Evolutionary conservation across 441 rosid species (phyloP).

Genomic region (Eruca vesicaria): DNA sequence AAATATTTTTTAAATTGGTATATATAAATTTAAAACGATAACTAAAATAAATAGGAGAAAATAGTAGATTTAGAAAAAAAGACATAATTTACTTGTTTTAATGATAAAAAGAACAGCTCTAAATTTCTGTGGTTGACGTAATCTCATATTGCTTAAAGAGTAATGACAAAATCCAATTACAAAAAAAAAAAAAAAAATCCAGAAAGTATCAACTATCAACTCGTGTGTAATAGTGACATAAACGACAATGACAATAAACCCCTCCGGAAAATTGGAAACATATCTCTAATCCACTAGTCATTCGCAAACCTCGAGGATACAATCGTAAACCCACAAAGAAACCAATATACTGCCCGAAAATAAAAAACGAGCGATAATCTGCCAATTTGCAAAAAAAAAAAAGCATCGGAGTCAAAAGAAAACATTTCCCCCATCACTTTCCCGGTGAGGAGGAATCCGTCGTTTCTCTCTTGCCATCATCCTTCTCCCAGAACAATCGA

Average conservation of each 20-base stretch:
- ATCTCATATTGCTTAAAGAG: not conserved
- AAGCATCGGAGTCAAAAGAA: conserved; percentile 24
- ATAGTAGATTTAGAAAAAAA: too few species aligned
- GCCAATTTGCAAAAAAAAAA: not conserved
- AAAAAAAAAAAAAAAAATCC: not conserved
- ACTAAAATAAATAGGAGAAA: too few species aligned
- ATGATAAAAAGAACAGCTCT: not conserved
- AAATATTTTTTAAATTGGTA: too few species aligned
- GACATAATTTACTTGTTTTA: not conserved
- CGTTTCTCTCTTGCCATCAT: conserved; percentile 19
- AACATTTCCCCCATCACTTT: conserved; percentile 27
- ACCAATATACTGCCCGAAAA: not conserved
- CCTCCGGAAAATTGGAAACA: not conserved
- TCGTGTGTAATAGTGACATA: not conserved
- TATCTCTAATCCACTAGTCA: not conserved
- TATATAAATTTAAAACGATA: too few species aligned
- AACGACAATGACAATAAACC: conserved; percentile 3
- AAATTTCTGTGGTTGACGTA: not conserved
- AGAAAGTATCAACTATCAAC: not conserved
- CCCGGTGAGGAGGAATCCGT: conserved; percentile 32
- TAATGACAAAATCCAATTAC: not conserved
- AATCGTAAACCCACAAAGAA: not conserved
- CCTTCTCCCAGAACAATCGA: conserved; percentile 20
- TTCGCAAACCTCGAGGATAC: not conserved
- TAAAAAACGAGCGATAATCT: not conserved